phyloP scores from a whole-genome alignment of 257 asterid genomes.

The Paraleonurus japonicus region DNA sequence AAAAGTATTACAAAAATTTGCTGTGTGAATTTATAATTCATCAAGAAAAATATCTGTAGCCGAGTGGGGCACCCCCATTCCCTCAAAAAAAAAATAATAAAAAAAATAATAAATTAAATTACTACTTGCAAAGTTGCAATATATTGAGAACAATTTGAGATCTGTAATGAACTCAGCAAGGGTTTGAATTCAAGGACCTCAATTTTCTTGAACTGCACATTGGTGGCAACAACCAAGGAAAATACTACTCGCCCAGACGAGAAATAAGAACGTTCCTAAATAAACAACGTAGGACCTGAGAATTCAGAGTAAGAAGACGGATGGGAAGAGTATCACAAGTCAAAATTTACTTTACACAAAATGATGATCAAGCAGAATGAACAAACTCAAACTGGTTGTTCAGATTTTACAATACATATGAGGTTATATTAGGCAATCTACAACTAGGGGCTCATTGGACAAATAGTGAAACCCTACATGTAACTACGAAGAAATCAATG shows the following conservation, averaged over 20 bases:
- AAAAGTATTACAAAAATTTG: too few species aligned
- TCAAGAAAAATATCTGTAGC: too few species aligned
- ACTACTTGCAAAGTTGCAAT: too few species aligned
- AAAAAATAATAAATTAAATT: too few species aligned
- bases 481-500: constrained; percentile 39
- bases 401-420: constrained; percentile 36
- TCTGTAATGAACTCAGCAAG: too few species aligned
- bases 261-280: neutral
- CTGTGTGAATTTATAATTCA: too few species aligned
- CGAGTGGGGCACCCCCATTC: too few species aligned
- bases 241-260: neutral
- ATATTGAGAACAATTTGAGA: too few species aligned
- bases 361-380: constrained; percentile 37
- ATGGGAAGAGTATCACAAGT: constrained; percentile 21
- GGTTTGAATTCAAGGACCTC: too few species aligned
- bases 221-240: too few species aligned
- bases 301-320: neutral
- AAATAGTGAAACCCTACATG: constrained; percentile 37
- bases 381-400: constrained; percentile 31
- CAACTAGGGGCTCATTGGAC: constrained; percentile 27
- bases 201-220: too few species aligned
- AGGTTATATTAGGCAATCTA: constrained; percentile 30
- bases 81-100: too few species aligned
- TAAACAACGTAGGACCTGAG: neutral
- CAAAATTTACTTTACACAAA: constrained; percentile 52